Conservation (phyloP, 2,329 filamentous ascomycete genomes). For the Pseudogymnoascus pannorum region DNA sequence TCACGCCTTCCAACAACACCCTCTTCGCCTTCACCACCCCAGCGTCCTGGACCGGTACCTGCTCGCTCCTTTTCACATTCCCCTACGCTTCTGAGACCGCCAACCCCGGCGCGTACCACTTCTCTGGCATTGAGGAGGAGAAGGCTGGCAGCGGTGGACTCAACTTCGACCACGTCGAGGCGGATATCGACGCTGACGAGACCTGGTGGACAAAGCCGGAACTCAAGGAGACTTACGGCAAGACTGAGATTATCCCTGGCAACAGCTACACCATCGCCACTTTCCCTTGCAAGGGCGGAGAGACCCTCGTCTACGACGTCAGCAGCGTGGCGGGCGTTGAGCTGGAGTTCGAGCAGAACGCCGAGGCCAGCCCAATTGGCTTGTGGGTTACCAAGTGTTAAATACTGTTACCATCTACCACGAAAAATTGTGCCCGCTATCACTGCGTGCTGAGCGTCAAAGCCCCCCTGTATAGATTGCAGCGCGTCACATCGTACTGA, state of each 20-base stretch:
- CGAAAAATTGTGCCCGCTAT: neutral
- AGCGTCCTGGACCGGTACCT: constrained; percentile 20
- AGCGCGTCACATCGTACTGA: neutral
- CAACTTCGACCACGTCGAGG: constrained; percentile 21
- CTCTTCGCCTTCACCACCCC: constrained; percentile 27
- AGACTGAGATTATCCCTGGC: constrained; percentile 24
- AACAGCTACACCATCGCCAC: constrained; percentile 24
- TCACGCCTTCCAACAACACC: constrained; percentile 22
- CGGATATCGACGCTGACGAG: constrained; percentile 16
- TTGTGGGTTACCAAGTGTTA: constrained; percentile 15
- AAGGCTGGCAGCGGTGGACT: constrained; percentile 21
- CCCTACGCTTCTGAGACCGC: constrained; percentile 21
- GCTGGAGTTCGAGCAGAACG: constrained; percentile 25
- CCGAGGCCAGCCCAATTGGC: constrained; percentile 19
- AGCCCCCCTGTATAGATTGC: constrained; percentile 3
- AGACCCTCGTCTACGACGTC: constrained; percentile 15
- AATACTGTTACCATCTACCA: neutral
- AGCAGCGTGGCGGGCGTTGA: constrained; percentile 20
- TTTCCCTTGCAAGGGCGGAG: constrained; percentile 21
- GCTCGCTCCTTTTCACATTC: constrained; percentile 27
- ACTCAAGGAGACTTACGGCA: constrained; percentile 21
- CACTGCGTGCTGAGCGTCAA: neutral
- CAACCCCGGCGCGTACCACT: constrained; percentile 19
- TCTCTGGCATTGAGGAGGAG: constrained; percentile 24
- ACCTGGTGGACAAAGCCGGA: constrained; percentile 18